Evolutionary conservation across 2,329 filamentous ascomycete species (phyloP), one percentile per base, ranked within the genome.

Genomic region (Talaromyces sp.): DNA sequence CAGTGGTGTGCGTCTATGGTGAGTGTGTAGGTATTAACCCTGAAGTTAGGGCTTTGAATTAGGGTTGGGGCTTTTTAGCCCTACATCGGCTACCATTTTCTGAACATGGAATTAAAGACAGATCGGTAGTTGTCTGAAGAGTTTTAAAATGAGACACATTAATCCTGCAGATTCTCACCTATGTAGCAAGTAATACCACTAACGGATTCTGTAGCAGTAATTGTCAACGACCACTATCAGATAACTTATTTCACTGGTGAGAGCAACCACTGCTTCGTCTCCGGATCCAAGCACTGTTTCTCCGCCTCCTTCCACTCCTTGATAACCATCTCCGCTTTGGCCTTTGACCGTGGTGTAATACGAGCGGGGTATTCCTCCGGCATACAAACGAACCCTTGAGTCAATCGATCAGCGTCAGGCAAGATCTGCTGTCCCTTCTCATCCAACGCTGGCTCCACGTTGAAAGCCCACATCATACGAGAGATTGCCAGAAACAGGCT

Each of bases 391-490:
- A 69, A 63, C 31, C 68, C 67, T n/a, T 66, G 64, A 17, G 67
- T 65, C 31, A 69, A 67, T 7, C 58, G 45, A 8, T 68, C 54
- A 7, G 65, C 64, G 2, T 45, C 34, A 3, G 62, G 43, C 1
- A 54, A 38, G 25, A 68, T 67, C 27, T 19, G 31, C 19, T 67
- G 54, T n/a, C 67, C 67, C n/a, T 60, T 40, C 27, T 47, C 58
- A 29, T 72, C 68, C 47, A 68, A 63, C 10, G 66, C 66, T 8
- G 67, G 70, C 19, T 60, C 15, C 54, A 76, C 66, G 29, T 71
- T 67, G 60, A 74, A 76, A 8, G 70, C 69, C 74, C 73, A 75
- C 13, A 77, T 47, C 11, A 73, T 67, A 3, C 70, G 65, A 17
- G 70, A 69, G 19, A 77, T 67, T 17, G 68, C 70, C 36, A 75